These are phyloP conservation scores for Scheffersomyces illinoinensis DNA, from an alignment of 1,139 yeast species.

Conservation along the genomic window DNA sequence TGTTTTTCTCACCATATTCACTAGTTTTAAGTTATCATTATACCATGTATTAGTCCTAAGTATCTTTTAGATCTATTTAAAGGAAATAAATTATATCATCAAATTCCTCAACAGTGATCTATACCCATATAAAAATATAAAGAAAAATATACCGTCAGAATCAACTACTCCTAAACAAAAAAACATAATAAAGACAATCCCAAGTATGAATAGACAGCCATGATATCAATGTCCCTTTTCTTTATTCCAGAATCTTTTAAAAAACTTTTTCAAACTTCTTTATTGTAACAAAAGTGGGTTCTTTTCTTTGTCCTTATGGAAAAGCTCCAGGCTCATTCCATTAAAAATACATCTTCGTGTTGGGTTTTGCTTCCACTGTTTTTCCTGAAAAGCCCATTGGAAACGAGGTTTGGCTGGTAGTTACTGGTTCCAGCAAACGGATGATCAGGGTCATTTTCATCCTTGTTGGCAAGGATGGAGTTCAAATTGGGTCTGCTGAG, in stretches of 20 bases:
- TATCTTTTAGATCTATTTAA: neutral
- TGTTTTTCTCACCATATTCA: no score
- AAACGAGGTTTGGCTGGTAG: constrained; percentile 8
- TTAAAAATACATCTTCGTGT: constrained; percentile 33
- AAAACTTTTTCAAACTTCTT: neutral
- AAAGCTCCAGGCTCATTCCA: constrained; percentile 28
- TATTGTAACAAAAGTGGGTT: neutral
- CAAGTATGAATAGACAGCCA: neutral
- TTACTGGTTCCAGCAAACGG: constrained; percentile 3
- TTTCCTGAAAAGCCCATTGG: constrained; percentile 13
- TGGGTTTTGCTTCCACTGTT: constrained; percentile 3
- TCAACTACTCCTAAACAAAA: neutral
- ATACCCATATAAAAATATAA: neutral
- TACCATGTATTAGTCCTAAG: neutral
- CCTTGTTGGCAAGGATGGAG: constrained; percentile 7
- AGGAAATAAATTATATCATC: neutral
- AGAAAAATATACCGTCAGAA: neutral
- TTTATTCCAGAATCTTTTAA: neutral
- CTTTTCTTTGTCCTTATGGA: constrained; percentile 8
- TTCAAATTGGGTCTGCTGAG: constrained; percentile 35
- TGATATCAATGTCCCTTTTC: neutral
- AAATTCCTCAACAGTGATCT: neutral
- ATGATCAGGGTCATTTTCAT: constrained; percentile 7
- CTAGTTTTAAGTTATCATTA: neutral
- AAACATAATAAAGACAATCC: neutral